Base-by-base conservation (phyloP, 768 basidiomycete species). In the Trametes maxima region DNA sequence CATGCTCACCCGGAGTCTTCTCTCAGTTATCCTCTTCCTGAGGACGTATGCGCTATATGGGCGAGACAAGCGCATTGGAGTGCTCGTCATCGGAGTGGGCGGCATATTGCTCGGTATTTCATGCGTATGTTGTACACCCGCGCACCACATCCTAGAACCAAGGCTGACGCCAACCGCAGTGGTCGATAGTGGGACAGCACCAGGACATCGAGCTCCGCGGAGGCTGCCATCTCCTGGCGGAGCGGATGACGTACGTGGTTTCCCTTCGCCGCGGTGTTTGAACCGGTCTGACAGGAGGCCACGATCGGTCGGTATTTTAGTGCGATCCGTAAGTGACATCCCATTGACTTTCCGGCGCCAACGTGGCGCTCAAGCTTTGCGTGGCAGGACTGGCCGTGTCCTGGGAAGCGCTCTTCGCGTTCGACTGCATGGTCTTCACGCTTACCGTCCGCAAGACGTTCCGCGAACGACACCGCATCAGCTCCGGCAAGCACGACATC, bases 351-450 rank as follows among this genome's bases (percentile, higher is more conserved):
- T 22, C 22, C 24, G 36, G 28, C 16, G 14, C n/a, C 39, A 10
- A n/a, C 16, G 28, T 22, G 54, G 28, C 53, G 40, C 54, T 54
- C 28, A 55, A 14, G 44, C 14, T 42, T 33, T 25, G 19, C 28
- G 45, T 35, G 47, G 11, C 55, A 77, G 76, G 56, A 17, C 25
- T 72, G 8, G 74, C 75, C 17, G 64, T 68, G 17, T 67, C 80
- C 19, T 85, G 83, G 82, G 82, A 83, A 64, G 79, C 80, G 1
- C 74, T 84, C 5, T 80, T 82, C 56, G 64, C 77, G 1, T 83
- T 79, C 59, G 84, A 86, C 65, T 57, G 74, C 0, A 70, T 82
- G 19, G 70, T 85, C 14, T 82, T 85, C 59, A 59, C 62, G 21
- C 70, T 85, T 21, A 85, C 81, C 0, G 47, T 85, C n/a, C 65